These are phyloP conservation scores for Xerocomus nothofagi DNA, from an alignment of 1,284 basidiomycete genomes.

Conservation along the genomic window DNA sequence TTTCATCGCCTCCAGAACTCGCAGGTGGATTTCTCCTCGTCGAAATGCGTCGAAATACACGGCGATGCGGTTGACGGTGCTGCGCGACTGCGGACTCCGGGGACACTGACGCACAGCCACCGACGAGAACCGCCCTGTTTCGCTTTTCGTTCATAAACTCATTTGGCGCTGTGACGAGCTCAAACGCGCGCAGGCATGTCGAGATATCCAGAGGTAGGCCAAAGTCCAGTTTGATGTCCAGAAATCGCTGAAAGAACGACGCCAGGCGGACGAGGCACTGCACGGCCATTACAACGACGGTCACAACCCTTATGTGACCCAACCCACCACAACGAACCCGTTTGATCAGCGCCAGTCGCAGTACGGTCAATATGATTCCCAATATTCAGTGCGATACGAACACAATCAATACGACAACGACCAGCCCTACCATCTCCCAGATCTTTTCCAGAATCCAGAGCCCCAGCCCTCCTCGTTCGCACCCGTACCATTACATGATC, in stretches of 20 bases:
- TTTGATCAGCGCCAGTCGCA: constrained; percentile 26
- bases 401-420: constrained; percentile 30
- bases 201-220: constrained; percentile 42
- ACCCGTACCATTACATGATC: constrained; percentile 25
- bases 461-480: constrained; percentile 19
- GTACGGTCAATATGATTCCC: constrained; percentile 17
- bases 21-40: no score
- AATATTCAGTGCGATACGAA: constrained; percentile 23
- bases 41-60: no score
- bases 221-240: background rate
- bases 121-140: background rate
- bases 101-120: no score
- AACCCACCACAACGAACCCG: constrained; percentile 19
- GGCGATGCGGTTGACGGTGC: no score
- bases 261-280: constrained; percentile 53
- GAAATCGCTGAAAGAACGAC: constrained; percentile 3
- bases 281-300: constrained; percentile 58
- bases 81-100: no score
- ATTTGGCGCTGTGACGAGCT: background rate
- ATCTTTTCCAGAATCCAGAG: constrained; percentile 25
- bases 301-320: constrained; percentile 44
- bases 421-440: constrained; percentile 25
- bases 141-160: constrained; percentile 4
- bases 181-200: constrained; percentile 37
- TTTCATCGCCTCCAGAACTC: no score